Base-by-base conservation (phyloP, 2,329 filamentous ascomycete species). In the Sordariomycetes sp. region DNA sequence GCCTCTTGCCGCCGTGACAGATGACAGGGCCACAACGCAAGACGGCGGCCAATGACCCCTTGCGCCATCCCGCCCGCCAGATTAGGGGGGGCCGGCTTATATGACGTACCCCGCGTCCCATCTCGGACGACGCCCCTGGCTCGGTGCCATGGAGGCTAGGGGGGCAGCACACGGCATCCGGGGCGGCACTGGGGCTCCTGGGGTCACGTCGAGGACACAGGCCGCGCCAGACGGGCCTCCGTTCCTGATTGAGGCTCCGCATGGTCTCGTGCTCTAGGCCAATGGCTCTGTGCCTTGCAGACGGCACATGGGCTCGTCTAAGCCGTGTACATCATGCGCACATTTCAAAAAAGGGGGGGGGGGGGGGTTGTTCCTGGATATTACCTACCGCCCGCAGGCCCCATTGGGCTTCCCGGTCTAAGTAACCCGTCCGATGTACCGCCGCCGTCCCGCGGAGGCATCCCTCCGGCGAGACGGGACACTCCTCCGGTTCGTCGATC, bases 171-270 rank as follows among this genome's bases (percentile, higher is more conserved):
- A 45, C 39, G 39, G 39, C 36, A 15, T n/a, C 17, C 39, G 15
- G 17, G 39, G n/a, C 39, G 39, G 39, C 39, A 45, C 39, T 17
- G 39, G 15, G 10, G 13, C 2, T 17, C 39, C 39, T 17, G 39
- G 62, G 58, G 55, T 63, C 56, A 55, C 60, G 63, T 56, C 65
- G 67, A 67, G 64, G 64, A 56, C 22, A 3, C 15, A 50, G 54
- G 59, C 59, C 57, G 63, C 61, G 57, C 57, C 54, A 52, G 57
- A 60, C 67, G 68, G 68, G 60, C 67, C 68, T 68, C 59, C 62
- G 56, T 69, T 67, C 68, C 68, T 69, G 63, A 69, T 70, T 68
- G 64, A 50, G 24, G 48, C 22, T 50, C 32, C 42, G 25, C 54
- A 42, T 20, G 10, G 25, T 12, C 42, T 48, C 42, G 10, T 32